Percentiles rank a stretch among this genome's conserved stretches.
Evolutionary conservation across 2,329 filamentous ascomycete genomes (phyloP).

Genomic region (Fusarium ambrosium): DNA sequence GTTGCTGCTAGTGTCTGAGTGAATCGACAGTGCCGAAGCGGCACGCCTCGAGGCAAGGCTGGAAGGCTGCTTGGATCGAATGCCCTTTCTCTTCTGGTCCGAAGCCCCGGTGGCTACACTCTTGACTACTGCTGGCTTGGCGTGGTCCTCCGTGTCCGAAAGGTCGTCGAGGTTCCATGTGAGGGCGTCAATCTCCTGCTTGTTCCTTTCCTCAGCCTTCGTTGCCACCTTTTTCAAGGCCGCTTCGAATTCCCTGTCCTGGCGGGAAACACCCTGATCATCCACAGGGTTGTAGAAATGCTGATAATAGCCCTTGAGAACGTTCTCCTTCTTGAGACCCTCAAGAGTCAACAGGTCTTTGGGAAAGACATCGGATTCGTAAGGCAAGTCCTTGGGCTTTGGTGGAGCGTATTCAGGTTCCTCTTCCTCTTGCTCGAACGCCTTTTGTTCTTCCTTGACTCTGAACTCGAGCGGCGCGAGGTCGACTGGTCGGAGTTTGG

Average conservation of each 20-base stretch:
- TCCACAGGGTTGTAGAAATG: constrained; percentile 74
- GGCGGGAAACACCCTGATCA: constrained; percentile 74
- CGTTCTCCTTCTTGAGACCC: constrained; percentile 69
- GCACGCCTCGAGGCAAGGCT: constrained; percentile 64
- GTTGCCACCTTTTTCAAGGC: constrained; percentile 64
- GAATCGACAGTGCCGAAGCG: constrained; percentile 65
- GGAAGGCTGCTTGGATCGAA: constrained; percentile 39
- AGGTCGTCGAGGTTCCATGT: constrained; percentile 66
- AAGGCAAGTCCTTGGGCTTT: constrained; percentile 73
- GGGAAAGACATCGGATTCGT: constrained; percentile 78
- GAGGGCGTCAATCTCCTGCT: constrained; percentile 74
- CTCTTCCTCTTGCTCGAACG: constrained; percentile 59
- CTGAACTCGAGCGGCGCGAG: constrained; percentile 72
- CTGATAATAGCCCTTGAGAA: constrained; percentile 72
- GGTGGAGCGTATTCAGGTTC: constrained; percentile 95
- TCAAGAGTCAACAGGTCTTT: constrained; percentile 68
- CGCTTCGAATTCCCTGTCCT: constrained; percentile 72
- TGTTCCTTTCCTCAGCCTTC: constrained; percentile 75
- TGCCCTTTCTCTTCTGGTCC: constrained; percentile 16
- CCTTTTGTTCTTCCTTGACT: constrained; percentile 67
- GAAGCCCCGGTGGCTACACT: background rate
- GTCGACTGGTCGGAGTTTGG: constrained; percentile 68
- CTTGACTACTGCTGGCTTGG: constrained; percentile 17
- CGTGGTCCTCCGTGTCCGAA: constrained; percentile 59
- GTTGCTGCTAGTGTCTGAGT: constrained; percentile 41